Percentiles rank a stretch among this genome's conserved stretches.
Conservation (phyloP, 768 basidiomycete genomes). For the Pleurotus tuoliensis region DNA sequence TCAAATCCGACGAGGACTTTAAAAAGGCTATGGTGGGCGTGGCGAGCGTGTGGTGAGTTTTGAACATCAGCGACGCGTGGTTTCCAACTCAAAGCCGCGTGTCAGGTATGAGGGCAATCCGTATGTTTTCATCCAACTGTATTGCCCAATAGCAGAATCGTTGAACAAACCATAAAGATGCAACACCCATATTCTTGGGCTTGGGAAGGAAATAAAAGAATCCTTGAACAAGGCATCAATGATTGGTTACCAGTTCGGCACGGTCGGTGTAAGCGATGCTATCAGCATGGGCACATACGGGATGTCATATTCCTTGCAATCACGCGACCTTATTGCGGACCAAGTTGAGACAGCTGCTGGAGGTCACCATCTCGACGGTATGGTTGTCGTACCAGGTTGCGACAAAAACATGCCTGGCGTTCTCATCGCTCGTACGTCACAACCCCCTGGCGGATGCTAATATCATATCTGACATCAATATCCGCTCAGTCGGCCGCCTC, state of each 20-base stretch:
- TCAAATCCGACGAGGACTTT: conserved; percentile 78
- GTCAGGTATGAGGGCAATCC: conserved; percentile 98
- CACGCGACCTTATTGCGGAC: conserved; percentile 96
- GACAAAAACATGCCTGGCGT: conserved; percentile 99
- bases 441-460: background rate
- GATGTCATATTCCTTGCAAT: conserved; percentile 96
- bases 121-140: conserved; percentile 43
- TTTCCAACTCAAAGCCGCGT: conserved; percentile 12
- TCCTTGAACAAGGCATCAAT: conserved; percentile 68
- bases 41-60: conserved; percentile 87
- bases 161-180: conserved; percentile 52
- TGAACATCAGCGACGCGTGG: conserved; percentile 3
- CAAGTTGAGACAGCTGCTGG: conserved; percentile 94
- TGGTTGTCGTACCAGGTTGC: conserved; percentile 96
- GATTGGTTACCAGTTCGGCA: conserved; percentile 97
- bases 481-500: conserved; percentile 73
- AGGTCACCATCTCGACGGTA: conserved; percentile 96
- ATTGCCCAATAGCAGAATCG: background rate
- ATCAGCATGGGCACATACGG: conserved; percentile 97
- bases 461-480: too few species aligned
- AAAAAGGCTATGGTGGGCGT: conserved; percentile 97
- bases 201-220: conserved; percentile 83
- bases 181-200: conserved; percentile 86
- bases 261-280: conserved; percentile 95
- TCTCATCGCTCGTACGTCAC: conserved; percentile 83